Percentiles rank a stretch among this genome's conserved stretches.
These are phyloP conservation scores for Leishmania martiniquensis DNA, from an alignment of 208 protist genomes.

Conservation along the genomic window DNA sequence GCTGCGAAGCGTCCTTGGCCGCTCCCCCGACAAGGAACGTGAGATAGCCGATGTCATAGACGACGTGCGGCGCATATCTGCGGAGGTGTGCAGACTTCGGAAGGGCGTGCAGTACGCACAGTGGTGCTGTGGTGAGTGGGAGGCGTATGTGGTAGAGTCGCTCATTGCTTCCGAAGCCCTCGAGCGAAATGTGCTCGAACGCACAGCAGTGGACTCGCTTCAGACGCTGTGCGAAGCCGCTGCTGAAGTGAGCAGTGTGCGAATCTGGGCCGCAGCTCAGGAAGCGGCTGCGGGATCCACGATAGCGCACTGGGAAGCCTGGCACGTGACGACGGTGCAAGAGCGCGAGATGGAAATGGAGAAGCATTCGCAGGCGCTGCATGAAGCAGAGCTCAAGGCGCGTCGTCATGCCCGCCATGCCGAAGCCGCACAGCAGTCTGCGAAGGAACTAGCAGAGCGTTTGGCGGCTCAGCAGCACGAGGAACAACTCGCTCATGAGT, in stretches of 20 bases:
- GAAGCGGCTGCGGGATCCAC: neutral
- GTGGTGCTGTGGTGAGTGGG: slow-evolving; percentile 23
- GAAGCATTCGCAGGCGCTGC: slow-evolving; percentile 9
- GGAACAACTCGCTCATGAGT: neutral
- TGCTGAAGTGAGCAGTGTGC: neutral
- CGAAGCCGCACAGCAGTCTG: neutral
- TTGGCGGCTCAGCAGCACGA: slow-evolving; percentile 3
- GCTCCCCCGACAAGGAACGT: slow-evolving; percentile 55
- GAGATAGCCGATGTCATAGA: slow-evolving; percentile 42
- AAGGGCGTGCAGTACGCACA: slow-evolving; percentile 26
- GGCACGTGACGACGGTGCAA: slow-evolving; percentile 1
- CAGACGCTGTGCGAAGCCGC: neutral
- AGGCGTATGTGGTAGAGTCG: slow-evolving; percentile 10
- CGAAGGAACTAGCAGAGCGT: slow-evolving; percentile 2
- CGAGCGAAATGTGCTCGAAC: slow-evolving; percentile 27
- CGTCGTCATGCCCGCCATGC: neutral
- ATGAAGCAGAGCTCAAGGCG: neutral
- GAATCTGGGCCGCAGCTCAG: neutral
- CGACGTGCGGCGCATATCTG: slow-evolving; percentile 37
- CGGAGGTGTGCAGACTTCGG: slow-evolving; percentile 27
- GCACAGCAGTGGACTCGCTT: slow-evolving; percentile 12
- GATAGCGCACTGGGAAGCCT: slow-evolving; percentile 13
- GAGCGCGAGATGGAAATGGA: slow-evolving; percentile 7
- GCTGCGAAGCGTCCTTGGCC: slow-evolving; percentile 39
- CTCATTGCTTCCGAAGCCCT: slow-evolving; percentile 33